Evolutionary conservation across 2,329 filamentous ascomycete species (phyloP), one percentile per base, ranked within the genome.

Genomic region (Helicocarpus griseus): DNA sequence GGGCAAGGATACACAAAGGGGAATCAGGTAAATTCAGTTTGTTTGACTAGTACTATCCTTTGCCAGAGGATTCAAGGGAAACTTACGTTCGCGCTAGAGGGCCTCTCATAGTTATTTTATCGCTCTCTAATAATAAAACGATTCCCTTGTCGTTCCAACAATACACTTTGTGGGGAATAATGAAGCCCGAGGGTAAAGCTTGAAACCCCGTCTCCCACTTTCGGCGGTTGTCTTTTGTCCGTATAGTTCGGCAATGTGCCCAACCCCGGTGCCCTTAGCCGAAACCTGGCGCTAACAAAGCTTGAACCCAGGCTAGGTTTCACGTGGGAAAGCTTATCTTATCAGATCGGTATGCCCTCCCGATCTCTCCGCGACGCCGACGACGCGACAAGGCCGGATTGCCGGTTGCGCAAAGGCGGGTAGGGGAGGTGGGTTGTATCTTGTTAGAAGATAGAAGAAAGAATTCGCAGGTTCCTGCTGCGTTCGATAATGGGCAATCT

Each of bases 311-410:
- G 21, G 11, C 13, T 2, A 38, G 33, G 5, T 22, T 2, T 14
- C 21, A 19, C 14, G 7, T n/a, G 22, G 2, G 17, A 44, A 29
- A 44, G 17, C 9, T 21, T 31, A 50, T 50, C 48, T 50, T 50
- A 50, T 50, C 48, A 19, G 48, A 50, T 50, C 48, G 48, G 48
- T 13, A 33, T 21, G 5, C 14, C 9, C 3, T 13, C 35, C 48
- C 48, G 48, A 50, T 50, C 48, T 35, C 22, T 14, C 13, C 14
- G 13, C 21, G 13, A 14, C 21, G 9, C 5, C n/a, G n/a, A n/a
- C n/a, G n/a, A n/a, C n/a, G n/a, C n/a, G n/a, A n/a, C n/a, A n/a
- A 9, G n/a, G 9, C 38, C 6, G 19, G 38, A 9, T 40, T 40
- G 19, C 11, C 38, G 11, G 4, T 6, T 7, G 13, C 19, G n/a